Conservation (phyloP, 148 eudicot genomes). For the Fagopyrum homotropicum region DNA sequence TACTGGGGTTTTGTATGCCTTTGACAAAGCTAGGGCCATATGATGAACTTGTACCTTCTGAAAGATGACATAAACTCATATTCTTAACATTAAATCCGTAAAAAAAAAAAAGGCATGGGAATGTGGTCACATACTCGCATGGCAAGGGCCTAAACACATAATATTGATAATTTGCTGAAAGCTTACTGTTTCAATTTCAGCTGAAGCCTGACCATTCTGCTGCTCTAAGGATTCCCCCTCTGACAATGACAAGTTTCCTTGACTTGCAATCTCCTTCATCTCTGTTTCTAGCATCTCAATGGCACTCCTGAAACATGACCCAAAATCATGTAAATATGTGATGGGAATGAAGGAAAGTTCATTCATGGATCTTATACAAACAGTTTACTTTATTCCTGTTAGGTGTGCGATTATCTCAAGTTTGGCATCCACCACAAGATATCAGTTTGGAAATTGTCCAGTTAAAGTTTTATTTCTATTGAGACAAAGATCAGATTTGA, state of each 20-base stretch:
- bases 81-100: neutral
- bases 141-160: neutral
- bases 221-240: conserved; percentile 30
- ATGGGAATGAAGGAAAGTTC: neutral
- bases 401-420: neutral
- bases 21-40: conserved; percentile 84
- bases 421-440: neutral
- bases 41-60: conserved; percentile 78
- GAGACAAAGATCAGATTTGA: neutral
- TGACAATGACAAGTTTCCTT: conserved; percentile 17
- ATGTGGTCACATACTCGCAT: neutral
- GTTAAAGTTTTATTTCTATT: neutral
- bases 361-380: neutral
- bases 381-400: neutral
- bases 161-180: neutral
- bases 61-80: conserved; percentile 3
- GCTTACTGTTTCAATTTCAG: conserved; percentile 49
- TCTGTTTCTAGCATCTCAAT: conserved; percentile 79
- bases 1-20: conserved; percentile 61
- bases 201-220: conserved; percentile 25
- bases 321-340: conserved; percentile 7
- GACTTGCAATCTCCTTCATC: conserved; percentile 31
- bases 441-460: neutral
- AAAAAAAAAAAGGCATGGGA: neutral
- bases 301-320: conserved; percentile 60